phyloP scores from a whole-genome alignment of 2,329 filamentous ascomycete genomes.

The Fusarium decemcellulare region DNA sequence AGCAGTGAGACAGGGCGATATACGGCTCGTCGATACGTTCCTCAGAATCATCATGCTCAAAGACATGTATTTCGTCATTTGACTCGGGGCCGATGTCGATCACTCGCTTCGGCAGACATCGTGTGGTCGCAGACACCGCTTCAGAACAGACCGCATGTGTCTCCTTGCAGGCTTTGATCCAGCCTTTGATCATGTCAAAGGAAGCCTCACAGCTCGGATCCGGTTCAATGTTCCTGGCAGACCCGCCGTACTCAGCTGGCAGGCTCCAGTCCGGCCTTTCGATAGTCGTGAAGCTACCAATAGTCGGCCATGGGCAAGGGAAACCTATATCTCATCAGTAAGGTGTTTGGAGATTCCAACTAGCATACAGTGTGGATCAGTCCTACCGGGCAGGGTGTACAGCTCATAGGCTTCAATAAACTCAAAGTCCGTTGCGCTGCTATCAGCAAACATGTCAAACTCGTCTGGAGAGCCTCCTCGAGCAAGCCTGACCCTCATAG shows the following conservation, averaged over 20 bases:
- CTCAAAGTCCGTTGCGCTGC: constrained; percentile 1
- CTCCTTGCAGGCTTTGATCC: constrained; percentile 34
- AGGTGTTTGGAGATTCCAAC: neutral
- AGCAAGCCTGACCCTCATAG: constrained; percentile 5
- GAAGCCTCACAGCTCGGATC: constrained; percentile 25
- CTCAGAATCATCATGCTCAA: constrained; percentile 25
- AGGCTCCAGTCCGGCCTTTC: constrained; percentile 23
- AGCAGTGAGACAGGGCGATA: constrained; percentile 43
- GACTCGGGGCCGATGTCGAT: constrained; percentile 33
- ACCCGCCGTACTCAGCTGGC: constrained; percentile 19
- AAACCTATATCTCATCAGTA: neutral
- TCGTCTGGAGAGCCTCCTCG: constrained; percentile 24
- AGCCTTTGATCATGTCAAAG: constrained; percentile 32
- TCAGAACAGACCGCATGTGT: constrained; percentile 32
- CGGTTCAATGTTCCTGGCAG: constrained; percentile 26
- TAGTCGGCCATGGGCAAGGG: constrained; percentile 36
- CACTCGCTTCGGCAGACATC: constrained; percentile 38
- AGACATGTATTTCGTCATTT: constrained; percentile 35
- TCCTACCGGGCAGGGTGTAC: constrained; percentile 38
- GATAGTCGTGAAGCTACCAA: constrained; percentile 29
- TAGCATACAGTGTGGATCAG: no score
- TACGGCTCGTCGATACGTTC: constrained; percentile 25
- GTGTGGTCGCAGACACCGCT: constrained; percentile 9
- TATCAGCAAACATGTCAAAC: constrained; percentile 29
- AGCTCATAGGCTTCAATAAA: constrained; percentile 29